These are phyloP conservation scores for Sporothrix phasma DNA, from an alignment of 2,329 filamentous ascomycete genomes.

Conservation along the genomic window DNA sequence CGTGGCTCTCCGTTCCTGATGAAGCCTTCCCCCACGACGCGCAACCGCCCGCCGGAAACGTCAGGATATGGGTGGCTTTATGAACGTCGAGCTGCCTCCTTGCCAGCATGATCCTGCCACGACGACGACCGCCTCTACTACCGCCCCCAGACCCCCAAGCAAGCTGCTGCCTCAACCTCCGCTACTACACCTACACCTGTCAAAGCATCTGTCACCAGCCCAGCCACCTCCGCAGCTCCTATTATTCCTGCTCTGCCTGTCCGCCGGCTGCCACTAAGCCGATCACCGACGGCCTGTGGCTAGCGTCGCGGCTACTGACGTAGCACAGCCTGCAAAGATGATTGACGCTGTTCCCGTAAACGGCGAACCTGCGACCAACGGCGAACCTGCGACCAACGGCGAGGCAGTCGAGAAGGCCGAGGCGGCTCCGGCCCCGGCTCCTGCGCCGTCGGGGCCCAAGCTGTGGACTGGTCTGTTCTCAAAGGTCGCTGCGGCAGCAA, in stretches of 20 bases:
- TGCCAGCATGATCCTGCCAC: background rate
- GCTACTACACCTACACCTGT: slow-evolving; percentile 20
- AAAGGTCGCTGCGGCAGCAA: slow-evolving; percentile 21
- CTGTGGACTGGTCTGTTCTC: slow-evolving; percentile 32
- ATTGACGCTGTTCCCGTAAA: slow-evolving; percentile 1
- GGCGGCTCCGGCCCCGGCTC: slow-evolving; percentile 17
- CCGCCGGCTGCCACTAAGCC: background rate
- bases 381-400: background rate
- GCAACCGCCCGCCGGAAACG: slow-evolving; percentile 35
- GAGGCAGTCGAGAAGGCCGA: slow-evolving; percentile 10
- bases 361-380: background rate
- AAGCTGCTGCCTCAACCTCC: background rate
- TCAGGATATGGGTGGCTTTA: slow-evolving; percentile 27
- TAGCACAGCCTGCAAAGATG: slow-evolving; percentile 1
- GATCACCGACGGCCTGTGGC: background rate
- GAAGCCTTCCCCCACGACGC: slow-evolving; percentile 38
- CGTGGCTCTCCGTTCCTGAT: slow-evolving; percentile 47
- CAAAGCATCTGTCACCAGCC: slow-evolving; percentile 20
- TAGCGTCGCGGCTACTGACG: background rate
- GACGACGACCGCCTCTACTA: background rate
- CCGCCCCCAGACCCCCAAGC: background rate
- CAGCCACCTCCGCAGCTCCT: slow-evolving; percentile 31
- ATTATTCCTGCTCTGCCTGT: slow-evolving; percentile 39
- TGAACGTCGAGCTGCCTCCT: slow-evolving; percentile 30
- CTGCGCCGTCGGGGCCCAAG: slow-evolving; percentile 23